phyloP scores from a whole-genome alignment of 164 flowering plant genomes.

The Macadamia tetraphylla region DNA sequence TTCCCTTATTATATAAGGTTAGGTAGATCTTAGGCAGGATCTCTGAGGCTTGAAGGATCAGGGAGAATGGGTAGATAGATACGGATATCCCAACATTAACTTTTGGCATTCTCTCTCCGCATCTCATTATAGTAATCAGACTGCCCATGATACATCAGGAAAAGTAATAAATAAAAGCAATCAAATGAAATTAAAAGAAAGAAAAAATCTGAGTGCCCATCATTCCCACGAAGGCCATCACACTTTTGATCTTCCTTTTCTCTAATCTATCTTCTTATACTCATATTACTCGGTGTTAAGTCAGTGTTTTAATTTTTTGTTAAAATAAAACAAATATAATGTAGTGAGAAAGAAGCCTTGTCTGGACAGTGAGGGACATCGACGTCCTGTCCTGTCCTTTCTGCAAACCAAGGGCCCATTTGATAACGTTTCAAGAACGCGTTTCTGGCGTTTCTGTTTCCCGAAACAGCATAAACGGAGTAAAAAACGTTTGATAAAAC shows the following conservation, averaged over 20 bases:
- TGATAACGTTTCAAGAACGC: too few species aligned
- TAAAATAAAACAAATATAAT: constrained; percentile 1
- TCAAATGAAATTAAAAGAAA: too few species aligned
- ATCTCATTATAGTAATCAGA: constrained; percentile 21
- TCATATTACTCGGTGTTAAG: not conserved
- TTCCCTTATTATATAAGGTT: constrained; percentile 13
- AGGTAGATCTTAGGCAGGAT: constrained; percentile 66
- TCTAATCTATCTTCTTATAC: constrained; percentile 12
- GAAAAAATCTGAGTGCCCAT: too few species aligned
- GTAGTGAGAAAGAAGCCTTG: too few species aligned
- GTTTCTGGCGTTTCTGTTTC: too few species aligned
- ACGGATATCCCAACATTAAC: constrained; percentile 45
- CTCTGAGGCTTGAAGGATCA: constrained; percentile 26
- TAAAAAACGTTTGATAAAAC: too few species aligned
- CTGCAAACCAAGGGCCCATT: not conserved
- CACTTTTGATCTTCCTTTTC: constrained; percentile 11
- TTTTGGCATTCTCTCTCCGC: constrained; percentile 24
- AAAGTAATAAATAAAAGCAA: too few species aligned
- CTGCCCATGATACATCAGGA: constrained; percentile 31
- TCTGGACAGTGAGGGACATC: too few species aligned
- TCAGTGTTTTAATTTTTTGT: constrained; percentile 5
- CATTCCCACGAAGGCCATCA: too few species aligned
- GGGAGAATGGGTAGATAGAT: constrained; percentile 16
- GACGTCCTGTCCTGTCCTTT: not conserved
- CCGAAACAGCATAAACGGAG: too few species aligned